Conservation (phyloP, 257 asterid species). For the Solanum rostratum region DNA sequence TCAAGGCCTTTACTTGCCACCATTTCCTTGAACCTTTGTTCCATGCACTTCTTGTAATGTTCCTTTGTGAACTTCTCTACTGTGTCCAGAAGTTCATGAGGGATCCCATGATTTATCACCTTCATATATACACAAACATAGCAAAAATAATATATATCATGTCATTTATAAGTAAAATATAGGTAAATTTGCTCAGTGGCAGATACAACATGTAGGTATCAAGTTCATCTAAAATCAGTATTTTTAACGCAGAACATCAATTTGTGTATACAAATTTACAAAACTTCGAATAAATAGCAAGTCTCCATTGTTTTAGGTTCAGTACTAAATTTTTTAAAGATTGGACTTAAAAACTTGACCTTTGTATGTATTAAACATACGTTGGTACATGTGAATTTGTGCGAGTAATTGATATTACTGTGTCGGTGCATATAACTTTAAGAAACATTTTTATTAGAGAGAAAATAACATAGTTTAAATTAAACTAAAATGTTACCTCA, state of each 20-base stretch:
- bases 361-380: accelerated
- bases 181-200: background rate
- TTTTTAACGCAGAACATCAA: background rate
- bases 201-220: too few relatives aligned
- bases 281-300: background rate
- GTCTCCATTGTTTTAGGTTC: too few relatives aligned
- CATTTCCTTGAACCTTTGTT: conserved; percentile 54
- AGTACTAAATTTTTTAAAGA: background rate
- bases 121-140: background rate
- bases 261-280: too few relatives aligned
- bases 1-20: conserved; percentile 52
- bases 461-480: background rate
- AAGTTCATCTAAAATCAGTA: background rate
- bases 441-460: background rate
- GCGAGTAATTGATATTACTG: background rate
- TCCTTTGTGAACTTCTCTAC: conserved; percentile 56
- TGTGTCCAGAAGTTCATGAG: conserved; percentile 45
- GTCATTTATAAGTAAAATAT: background rate
- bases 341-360: background rate
- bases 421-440: background rate
- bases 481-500: conserved; percentile 27
- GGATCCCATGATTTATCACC: conserved; percentile 51
- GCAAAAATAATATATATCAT: background rate
- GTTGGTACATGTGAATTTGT: background rate
- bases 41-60: conserved; percentile 51